A percentile compares a stretch with the other conserved stretches of the same genome.
These are phyloP conservation scores for Pichia heedii DNA, from an alignment of 805 yeast species.

Conservation along the genomic window DNA sequence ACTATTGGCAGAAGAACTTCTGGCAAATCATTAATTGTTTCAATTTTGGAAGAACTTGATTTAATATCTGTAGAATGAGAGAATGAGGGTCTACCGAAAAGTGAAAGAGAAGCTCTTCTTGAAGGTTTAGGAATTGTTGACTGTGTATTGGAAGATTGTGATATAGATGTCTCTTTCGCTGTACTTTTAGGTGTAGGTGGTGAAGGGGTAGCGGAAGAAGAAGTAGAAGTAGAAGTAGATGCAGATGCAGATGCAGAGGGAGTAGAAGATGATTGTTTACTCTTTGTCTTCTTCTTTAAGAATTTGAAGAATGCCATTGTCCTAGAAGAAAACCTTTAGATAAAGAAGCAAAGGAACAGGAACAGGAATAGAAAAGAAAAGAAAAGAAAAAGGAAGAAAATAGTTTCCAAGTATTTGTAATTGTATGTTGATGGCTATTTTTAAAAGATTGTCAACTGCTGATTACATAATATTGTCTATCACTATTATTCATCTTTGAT, in stretches of 20 bases:
- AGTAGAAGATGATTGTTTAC: background rate
- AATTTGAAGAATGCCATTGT: background rate
- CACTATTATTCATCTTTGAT: too few relatives aligned
- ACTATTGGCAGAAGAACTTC: constrained; percentile 66
- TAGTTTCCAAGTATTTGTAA: too few relatives aligned
- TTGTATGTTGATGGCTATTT: too few relatives aligned
- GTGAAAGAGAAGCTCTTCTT: background rate
- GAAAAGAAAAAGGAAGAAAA: constrained; percentile 27
- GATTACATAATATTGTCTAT: too few relatives aligned
- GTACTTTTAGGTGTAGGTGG: background rate
- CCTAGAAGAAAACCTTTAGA: too few relatives aligned
- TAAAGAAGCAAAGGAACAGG: too few relatives aligned
- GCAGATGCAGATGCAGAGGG: background rate
- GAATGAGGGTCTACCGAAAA: constrained; percentile 5
- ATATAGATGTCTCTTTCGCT: background rate
- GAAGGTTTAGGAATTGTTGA: background rate
- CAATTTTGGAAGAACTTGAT: background rate
- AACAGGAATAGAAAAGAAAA: constrained; percentile 34
- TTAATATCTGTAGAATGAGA: background rate
- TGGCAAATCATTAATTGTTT: constrained; percentile 29
- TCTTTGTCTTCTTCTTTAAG: constrained; percentile 2
- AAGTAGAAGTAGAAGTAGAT: background rate
- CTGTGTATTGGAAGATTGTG: too few relatives aligned
- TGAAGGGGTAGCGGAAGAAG: background rate
- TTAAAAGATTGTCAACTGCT: too few relatives aligned